A percentile compares a stretch with the other conserved stretches of the same genome.
Evolutionary conservation across 2,329 filamentous ascomycete genomes (phyloP).

Genomic region (Fusarium lateritium): DNA sequence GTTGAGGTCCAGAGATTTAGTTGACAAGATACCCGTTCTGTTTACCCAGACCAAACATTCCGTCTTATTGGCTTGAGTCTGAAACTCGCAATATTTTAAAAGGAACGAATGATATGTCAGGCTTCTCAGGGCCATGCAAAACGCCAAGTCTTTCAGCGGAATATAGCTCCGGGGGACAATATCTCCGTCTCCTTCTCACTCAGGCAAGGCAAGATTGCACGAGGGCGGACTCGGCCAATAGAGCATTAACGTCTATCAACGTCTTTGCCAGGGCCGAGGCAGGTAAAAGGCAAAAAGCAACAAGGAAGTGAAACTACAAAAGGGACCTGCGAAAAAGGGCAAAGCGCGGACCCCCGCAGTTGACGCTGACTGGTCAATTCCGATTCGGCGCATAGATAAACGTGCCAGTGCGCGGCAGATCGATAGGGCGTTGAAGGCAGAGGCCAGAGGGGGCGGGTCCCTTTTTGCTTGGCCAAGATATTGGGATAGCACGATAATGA

Average conservation of each 20-base stretch:
- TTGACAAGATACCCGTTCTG: constrained; percentile 16
- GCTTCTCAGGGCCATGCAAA: not conserved
- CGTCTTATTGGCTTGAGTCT: constrained; percentile 7
- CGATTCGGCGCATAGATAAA: constrained; percentile 45
- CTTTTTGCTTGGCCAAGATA: constrained; percentile 26
- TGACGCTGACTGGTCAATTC: constrained; percentile 37
- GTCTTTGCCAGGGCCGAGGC: constrained; percentile 28
- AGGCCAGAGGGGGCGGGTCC: constrained; percentile 14
- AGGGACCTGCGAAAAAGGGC: constrained; percentile 49
- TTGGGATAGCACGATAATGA: not conserved
- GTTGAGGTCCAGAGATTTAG: constrained; percentile 17
- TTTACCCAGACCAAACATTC: constrained; percentile 6
- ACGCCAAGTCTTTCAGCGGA: constrained; percentile 9
- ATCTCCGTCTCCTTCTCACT: constrained; percentile 24
- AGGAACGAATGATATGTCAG: constrained; percentile 23
- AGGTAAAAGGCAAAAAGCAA: constrained; percentile 10
- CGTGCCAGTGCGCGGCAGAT: constrained; percentile 45
- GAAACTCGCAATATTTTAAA: constrained; percentile 14
- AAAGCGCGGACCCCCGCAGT: constrained; percentile 28
- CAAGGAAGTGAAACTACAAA: constrained; percentile 34
- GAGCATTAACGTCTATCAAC: constrained; percentile 10
- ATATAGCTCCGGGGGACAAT: constrained; percentile 22
- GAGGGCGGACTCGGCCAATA: constrained; percentile 27
- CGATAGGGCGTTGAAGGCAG: constrained; percentile 43
- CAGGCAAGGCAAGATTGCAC: constrained; percentile 37